phyloP scores from a whole-genome alignment of 306 rosid species.

The Cicer cuneatum region DNA sequence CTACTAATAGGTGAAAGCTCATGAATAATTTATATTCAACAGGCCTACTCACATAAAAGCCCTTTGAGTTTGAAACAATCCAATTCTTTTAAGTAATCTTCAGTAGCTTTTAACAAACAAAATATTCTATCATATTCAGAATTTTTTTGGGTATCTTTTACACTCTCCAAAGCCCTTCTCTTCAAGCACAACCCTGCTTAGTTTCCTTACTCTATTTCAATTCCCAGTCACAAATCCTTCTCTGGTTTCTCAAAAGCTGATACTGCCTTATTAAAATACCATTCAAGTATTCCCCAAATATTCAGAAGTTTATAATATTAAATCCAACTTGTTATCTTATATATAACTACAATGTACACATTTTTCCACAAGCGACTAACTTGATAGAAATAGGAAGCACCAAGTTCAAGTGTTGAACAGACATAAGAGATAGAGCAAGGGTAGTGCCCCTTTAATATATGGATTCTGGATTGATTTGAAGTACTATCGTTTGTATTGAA shows the following conservation, averaged over 20 bases:
- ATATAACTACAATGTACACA: slow-evolving; percentile 28
- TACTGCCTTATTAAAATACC: slow-evolving; percentile 8
- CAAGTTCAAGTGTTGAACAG: slow-evolving; percentile 22
- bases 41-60: not conserved
- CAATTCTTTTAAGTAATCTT: slow-evolving; percentile 1
- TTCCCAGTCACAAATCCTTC: slow-evolving; percentile 20
- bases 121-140: slow-evolving; percentile 11
- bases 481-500: slow-evolving; percentile 29
- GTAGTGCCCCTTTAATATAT: slow-evolving; percentile 17
- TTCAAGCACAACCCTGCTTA: slow-evolving; percentile 24
- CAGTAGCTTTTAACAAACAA: not conserved
- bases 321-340: too few relatives aligned
- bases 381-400: not conserved
- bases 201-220: slow-evolving; percentile 29
- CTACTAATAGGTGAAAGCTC: slow-evolving; percentile 12
- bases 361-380: slow-evolving; percentile 9
- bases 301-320: too few relatives aligned
- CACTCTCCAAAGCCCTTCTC: slow-evolving; percentile 35
- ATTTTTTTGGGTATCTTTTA: slow-evolving; percentile 11
- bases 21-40: not conserved
- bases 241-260: slow-evolving; percentile 20
- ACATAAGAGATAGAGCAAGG: not conserved
- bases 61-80: not conserved
- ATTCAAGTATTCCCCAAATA: not conserved
- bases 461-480: not conserved